These are phyloP conservation scores for Ganoderma boninense DNA, from an alignment of 1,284 basidiomycete species.

Conservation along the genomic window DNA sequence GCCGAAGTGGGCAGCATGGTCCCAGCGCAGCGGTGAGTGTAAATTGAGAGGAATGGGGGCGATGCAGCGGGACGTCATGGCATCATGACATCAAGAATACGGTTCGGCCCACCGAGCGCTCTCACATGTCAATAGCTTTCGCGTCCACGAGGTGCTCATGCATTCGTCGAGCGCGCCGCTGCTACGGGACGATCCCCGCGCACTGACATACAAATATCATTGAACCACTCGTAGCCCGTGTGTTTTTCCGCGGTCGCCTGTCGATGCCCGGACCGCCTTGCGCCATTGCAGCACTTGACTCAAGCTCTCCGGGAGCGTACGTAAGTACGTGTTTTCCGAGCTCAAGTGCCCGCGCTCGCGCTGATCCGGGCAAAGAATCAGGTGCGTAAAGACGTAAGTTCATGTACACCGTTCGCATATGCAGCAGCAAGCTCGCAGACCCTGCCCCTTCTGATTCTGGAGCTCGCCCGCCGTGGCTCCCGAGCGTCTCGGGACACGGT, in stretches of 20 bases:
- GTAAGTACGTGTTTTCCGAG: not conserved
- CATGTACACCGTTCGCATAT: no score
- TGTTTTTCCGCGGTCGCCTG: slow-evolving; percentile 3
- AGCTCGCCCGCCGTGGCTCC: not conserved
- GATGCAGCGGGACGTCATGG: slow-evolving; percentile 13
- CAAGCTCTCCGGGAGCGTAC: no score
- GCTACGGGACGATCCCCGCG: not conserved
- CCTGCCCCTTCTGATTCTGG: not conserved
- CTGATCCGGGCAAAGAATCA: not conserved
- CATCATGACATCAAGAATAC: slow-evolving; percentile 9
- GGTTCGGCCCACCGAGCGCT: not conserved
- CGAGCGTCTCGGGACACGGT: not conserved
- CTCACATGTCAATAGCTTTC: not conserved
- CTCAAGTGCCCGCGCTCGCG: not conserved
- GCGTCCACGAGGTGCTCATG: not conserved
- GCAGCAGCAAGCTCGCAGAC: not conserved
- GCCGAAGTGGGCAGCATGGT: slow-evolving; percentile 6
- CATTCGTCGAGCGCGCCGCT: not conserved
- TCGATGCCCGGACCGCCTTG: not conserved
- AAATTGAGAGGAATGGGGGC: slow-evolving; percentile 9
- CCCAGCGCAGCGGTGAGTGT: slow-evolving; percentile 11
- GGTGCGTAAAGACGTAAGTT: not conserved
- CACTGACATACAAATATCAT: not conserved
- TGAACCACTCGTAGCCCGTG: not conserved
- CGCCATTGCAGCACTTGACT: not conserved